These are phyloP conservation scores for Thinopyrum elongatum DNA, from an alignment of 176 grass and related monocot species.

Conservation along the genomic window DNA sequence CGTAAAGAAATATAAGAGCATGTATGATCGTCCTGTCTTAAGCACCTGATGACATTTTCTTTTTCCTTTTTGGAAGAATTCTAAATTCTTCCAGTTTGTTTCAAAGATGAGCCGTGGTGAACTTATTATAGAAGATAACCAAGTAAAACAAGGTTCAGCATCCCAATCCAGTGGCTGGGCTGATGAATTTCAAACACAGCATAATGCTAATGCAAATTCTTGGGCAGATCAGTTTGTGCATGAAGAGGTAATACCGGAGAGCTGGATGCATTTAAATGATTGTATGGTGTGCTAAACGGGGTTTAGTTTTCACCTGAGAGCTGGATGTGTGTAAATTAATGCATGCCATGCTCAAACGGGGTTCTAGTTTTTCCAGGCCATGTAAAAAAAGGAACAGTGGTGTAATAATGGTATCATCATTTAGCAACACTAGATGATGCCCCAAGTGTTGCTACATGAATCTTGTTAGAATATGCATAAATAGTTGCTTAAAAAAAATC, in stretches of 20 bases:
- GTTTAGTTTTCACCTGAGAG: conserved; percentile 3
- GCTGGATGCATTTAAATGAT: conserved; percentile 19
- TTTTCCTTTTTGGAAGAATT: conserved; percentile 65
- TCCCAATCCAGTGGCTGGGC: conserved; percentile 77
- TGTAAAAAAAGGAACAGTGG: neutral
- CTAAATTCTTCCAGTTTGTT: conserved; percentile 97
- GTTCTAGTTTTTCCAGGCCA: conserved; percentile 19
- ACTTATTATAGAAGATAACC: conserved; percentile 96
- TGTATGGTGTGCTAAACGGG: conserved; percentile 9
- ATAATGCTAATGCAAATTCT: conserved; percentile 73
- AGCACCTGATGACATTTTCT: conserved; percentile 33
- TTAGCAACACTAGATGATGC: conserved; percentile 8
- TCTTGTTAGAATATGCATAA: too few species aligned
- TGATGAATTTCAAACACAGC: conserved; percentile 88
- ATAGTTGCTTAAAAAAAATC: too few species aligned
- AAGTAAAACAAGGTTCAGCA: conserved; percentile 86
- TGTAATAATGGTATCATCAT: conserved; percentile 11
- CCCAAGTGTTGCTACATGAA: too few species aligned
- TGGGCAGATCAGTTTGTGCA: conserved; percentile 92
- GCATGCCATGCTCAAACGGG: neutral
- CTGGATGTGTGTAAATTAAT: conserved; percentile 16
- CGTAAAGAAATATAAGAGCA: too few species aligned
- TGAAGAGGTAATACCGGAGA: conserved; percentile 68
- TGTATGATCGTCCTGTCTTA: conserved; percentile 31
- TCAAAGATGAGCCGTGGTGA: conserved; percentile 99